Evolutionary conservation across 2,329 filamentous ascomycete species (phyloP).

Genomic region (Cercospora canescens): DNA sequence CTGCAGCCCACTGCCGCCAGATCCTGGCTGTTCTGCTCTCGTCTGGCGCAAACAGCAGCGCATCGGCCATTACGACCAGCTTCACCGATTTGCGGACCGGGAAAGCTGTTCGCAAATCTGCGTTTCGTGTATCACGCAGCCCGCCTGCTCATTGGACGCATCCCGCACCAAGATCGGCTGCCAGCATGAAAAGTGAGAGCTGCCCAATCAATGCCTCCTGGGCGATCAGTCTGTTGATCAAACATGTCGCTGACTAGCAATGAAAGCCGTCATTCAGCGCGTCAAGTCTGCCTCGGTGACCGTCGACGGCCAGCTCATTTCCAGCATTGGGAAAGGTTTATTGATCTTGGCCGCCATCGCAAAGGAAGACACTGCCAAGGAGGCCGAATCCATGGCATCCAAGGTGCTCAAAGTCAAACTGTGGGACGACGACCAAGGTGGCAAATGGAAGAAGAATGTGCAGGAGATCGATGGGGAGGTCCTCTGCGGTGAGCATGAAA

Average conservation of each 20-base stretch:
- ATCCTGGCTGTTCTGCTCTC: not conserved
- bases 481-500: slow-evolving; percentile 73
- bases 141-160: slow-evolving; percentile 6
- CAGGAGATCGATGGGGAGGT: slow-evolving; percentile 87
- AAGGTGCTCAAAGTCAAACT: slow-evolving; percentile 89
- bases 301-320: slow-evolving; percentile 86
- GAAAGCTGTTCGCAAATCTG: not conserved
- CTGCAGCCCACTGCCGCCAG: not conserved
- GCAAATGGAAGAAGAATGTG: slow-evolving; percentile 88
- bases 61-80: not conserved
- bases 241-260: slow-evolving; percentile 27
- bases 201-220: slow-evolving; percentile 3
- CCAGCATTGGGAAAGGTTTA: slow-evolving; percentile 85
- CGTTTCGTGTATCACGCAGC: slow-evolving; percentile 5
- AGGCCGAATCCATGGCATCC: slow-evolving; percentile 77
- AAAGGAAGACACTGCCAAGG: slow-evolving; percentile 85
- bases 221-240: slow-evolving; percentile 9
- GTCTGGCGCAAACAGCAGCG: not conserved
- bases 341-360: slow-evolving; percentile 90
- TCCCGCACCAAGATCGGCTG: slow-evolving; percentile 9
- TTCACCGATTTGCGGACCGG: not conserved
- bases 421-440: slow-evolving; percentile 81
- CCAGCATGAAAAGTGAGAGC: slow-evolving; percentile 44
- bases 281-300: slow-evolving; percentile 95
- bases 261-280: slow-evolving; percentile 81